phyloP scores from a whole-genome alignment of 139 green algal species.

The Chlamydomonas sp. region DNA sequence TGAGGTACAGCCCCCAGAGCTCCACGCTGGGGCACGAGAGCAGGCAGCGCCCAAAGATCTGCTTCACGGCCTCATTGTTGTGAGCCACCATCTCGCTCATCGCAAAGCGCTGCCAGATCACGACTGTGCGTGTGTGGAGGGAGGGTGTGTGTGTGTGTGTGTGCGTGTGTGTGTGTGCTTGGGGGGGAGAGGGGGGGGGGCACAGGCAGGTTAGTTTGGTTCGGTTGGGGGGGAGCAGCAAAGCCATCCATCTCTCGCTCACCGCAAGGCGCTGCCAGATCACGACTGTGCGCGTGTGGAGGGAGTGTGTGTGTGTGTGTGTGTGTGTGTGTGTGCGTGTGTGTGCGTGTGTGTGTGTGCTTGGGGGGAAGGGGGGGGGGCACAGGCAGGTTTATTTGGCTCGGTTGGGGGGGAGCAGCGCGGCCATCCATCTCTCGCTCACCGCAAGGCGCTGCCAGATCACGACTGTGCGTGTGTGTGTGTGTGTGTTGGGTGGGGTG shows the following conservation, averaged over 20 bases:
- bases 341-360: neutral
- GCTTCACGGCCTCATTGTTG: conserved; percentile 6
- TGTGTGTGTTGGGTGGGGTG: neutral
- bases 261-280: neutral
- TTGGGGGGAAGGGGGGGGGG: too few species aligned
- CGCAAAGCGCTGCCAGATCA: conserved; percentile 9
- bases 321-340: neutral
- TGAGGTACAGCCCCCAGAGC: conserved; percentile 16
- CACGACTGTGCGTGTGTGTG: neutral
- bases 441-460: neutral
- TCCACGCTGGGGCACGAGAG: conserved; percentile 12
- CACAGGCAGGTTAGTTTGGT: neutral
- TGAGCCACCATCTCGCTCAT: conserved; percentile 1
- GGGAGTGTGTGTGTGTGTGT: conserved; percentile 1
- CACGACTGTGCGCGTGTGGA: neutral
- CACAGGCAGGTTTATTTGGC: neutral
- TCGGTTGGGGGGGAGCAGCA: too few species aligned
- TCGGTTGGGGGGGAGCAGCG: too few species aligned
- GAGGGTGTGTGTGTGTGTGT: conserved; percentile 1
- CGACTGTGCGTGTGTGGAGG: too few species aligned
- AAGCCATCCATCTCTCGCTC: neutral
- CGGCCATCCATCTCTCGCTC: neutral
- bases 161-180: neutral
- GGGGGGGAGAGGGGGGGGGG: too few species aligned
- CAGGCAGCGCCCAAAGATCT: conserved; percentile 13